A percentile compares a stretch with the other conserved stretches of the same genome.
Conservation (phyloP, 148 eudicot species). For the Suaeda aralocaspica region DNA sequence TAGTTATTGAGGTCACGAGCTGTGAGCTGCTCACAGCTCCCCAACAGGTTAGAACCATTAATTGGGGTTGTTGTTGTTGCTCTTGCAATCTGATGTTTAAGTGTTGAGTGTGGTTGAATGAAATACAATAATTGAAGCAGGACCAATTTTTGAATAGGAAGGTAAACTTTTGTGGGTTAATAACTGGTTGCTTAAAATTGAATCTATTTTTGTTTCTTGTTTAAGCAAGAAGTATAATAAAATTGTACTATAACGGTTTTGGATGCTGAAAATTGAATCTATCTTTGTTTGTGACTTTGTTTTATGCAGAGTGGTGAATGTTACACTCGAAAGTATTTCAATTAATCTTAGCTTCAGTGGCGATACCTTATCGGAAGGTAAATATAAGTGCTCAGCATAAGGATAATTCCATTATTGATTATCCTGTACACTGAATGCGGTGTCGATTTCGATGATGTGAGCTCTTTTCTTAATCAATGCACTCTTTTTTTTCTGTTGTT, state of each 20-base stretch:
- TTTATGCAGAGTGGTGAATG: slow-evolving; percentile 77
- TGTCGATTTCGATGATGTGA: too few relatives aligned
- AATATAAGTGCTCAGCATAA: neutral
- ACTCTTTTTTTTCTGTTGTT: too few relatives aligned
- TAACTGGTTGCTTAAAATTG: too few relatives aligned
- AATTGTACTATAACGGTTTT: neutral
- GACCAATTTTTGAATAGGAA: neutral
- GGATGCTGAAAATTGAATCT: slow-evolving; percentile 3
- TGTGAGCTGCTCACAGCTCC: too few relatives aligned
- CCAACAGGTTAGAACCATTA: too few relatives aligned
- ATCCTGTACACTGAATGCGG: neutral
- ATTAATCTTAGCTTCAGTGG: slow-evolving; percentile 78
- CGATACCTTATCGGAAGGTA: slow-evolving; percentile 82
- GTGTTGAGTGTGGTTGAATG: too few relatives aligned
- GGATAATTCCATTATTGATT: neutral
- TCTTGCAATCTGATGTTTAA: too few relatives aligned
- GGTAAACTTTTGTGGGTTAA: neutral
- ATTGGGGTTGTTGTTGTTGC: too few relatives aligned
- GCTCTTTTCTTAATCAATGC: too few relatives aligned
- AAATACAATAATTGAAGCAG: too few relatives aligned
- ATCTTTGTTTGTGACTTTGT: slow-evolving; percentile 26
- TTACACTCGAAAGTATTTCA: slow-evolving; percentile 78
- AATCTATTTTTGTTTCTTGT: too few relatives aligned
- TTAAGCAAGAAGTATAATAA: neutral
- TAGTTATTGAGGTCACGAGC: too few relatives aligned